Base-by-base conservation (phyloP, 306 rosid species). In the Lablab purpureus region DNA sequence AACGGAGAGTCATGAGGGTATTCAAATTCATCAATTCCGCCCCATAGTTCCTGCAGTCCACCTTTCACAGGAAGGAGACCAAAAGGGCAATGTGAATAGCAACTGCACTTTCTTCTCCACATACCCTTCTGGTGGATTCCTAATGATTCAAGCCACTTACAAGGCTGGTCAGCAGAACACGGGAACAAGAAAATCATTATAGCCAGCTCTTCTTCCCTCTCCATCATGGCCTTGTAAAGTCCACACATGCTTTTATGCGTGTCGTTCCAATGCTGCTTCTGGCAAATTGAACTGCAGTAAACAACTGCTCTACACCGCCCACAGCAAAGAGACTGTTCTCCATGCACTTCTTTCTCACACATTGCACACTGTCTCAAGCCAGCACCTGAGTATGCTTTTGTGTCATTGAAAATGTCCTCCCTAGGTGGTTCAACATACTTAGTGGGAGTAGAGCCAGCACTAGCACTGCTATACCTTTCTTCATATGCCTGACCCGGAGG, bases 181-280 rank as follows among this genome's bases (percentile, higher is more conserved):
- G 90, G 87, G 71, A 86, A 90, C 83, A 79, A 34, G 85, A 88
- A 90, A 47, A 86, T 86, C 23, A 84, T 81, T 77, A 90, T 86
- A 5, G 87, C 90, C 55, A 90, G 79, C 84, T 90, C 94, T 78
- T 90, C 91, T 78, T 88, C 91, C 74, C 90, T 90, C 81, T 90
- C 90, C 90, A 88, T 87, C 91, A 90, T 87, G 28, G 86, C 88
- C 81, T 80, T 82, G 90, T 87, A 88, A 66, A 83, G 85, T 80
- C 89, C 87, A 43, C 92, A 90, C 74, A 47, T 70, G 80, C 76
- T 85, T 76, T 84, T 88, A 82, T 86, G 90, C 4, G 86, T 73
- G 23, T 84, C 90, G 22, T 75, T 88, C 83, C 88, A 84, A 50
- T 90, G 90, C 69, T 88, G 90, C 81, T 90, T 90, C 77, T 87